Base-by-base conservation (phyloP, 805 yeast genomes). In the Zygosaccharomyces bailii region DNA sequence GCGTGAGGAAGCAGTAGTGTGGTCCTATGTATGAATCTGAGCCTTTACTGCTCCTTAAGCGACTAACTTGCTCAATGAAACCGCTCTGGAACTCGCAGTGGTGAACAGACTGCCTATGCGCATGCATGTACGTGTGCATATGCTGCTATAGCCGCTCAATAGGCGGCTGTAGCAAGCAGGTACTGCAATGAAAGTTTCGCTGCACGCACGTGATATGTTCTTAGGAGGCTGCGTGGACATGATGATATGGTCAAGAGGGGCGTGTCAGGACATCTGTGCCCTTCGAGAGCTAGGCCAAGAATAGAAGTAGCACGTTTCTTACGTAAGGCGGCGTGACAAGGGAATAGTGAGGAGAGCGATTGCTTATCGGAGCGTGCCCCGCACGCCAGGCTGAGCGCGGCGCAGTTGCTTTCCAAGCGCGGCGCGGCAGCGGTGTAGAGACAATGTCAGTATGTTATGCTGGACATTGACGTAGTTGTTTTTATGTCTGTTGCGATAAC, bases 341-440 rank as follows among this genome's bases (percentile, higher is more conserved):
- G 34, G 13, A 16, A 38, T 4, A 48, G 45, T 10, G 55, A 50
- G 39, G 59, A 58, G n/a, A n/a, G n/a, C n/a, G n/a, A n/a, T n/a
- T n/a, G 6, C 38, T 55, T 23, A 54, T 52, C 23, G 59, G 54
- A 27, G 54, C 54, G 32, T 55, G 49, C 39, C 50, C 50, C 23
- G 36, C 33, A n/a, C 59, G 53, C 33, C 52, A 50, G 21, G 38
- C 51, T 31, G 46, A 46, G 23, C 50, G 55, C 23, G 42, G 41
- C 30, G 43, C 35, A 18, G 30, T 43, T 16, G 37, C 20, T 24
- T 45, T 42, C 33, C 45, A 39, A 19, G 7, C 8, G n/a, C 27
- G 27, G n/a, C n/a, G n/a, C n/a, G n/a, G n/a, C n/a, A n/a, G n/a
- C n/a, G n/a, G n/a, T n/a, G n/a, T n/a, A n/a, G n/a, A n/a, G n/a